Base-by-base conservation (phyloP, 257 asterid genomes). In the Rhazya stricta region DNA sequence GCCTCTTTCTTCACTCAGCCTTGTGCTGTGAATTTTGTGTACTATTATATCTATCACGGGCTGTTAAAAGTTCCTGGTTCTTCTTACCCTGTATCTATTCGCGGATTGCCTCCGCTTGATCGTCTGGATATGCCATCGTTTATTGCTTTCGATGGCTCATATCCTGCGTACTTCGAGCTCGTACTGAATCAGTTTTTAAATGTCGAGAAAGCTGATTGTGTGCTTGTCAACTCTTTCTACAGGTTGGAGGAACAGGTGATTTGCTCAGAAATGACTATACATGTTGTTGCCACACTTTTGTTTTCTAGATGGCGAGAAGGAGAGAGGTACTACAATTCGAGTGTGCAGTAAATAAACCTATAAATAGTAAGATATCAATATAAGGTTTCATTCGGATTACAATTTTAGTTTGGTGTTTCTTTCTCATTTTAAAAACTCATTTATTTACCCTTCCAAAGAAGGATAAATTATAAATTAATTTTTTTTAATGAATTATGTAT, bases 1-100 rank as follows among this genome's bases (percentile, higher is more conserved):
- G 91, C 88, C 43, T 72, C 82, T 29, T 90, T 92, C 48, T 90
- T 90, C 83, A 86, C 98, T 67, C 98, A 92, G 50, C 86, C 96
- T 19, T 86, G 94, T 77, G 86, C 86, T 0, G 96, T 92, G n/a
- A 91, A 86, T 77, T 87, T 77, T 80, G 82, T 92, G 9, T 88
- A 86, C 77, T 88, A 90, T 48, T 78, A 69, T 74, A 89, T 75
- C 15, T 83, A 85, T 48, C 87, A 79, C 11, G 90, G 96, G 45
- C 11, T 79, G 68, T 21, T 92, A 19, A 51, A n/a, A 45, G 62
- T 88, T 34, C 97, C 96, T 23, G 83, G 84, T 53, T 57, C 81
- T 43, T 76, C 85, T 4, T 70, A 81, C 23, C 87, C 89, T 21
- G 87, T 90, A 62, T 78, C 79, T 43, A 78, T 92, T 13, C 94